Evolutionary conservation across 2,329 filamentous ascomycete genomes (phyloP), one percentile per base, ranked within the genome.

Genomic region (Calonectria naviculata): DNA sequence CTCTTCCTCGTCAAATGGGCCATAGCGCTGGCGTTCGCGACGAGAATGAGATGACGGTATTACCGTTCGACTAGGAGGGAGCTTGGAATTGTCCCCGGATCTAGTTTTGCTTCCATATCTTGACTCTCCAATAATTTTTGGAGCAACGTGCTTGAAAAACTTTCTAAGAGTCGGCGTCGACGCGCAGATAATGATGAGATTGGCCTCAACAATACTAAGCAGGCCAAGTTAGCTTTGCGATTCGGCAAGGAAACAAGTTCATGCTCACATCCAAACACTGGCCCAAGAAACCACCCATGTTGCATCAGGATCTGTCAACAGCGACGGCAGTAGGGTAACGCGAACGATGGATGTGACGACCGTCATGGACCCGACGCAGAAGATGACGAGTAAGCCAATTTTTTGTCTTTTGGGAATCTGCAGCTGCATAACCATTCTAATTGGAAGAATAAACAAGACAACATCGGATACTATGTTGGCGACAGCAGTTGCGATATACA

Each of bases 391-490:
- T 2, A 88, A 75, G 1, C 82, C 85, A n/a, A 87, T 68, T 74
- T 87, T 89, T 68, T 88, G 86, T 56, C 82, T 83, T 28, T 74
- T 73, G 0, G 86, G 85, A 41, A 89, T 83, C 60, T 85, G 83
- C 0, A 89, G 75, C n/a, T 80, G 80, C 29, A 85, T 75, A 0
- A 89, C 80, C 41, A 87, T 85, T 0, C 83, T 84, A 31, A 88
- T 82, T 0, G 87, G 87, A 2, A 89, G 74, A 0, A 82, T 73
- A 58, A 87, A 86, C 19, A 87, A 82, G 7, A 88, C 73, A 5
- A 89, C 62, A 73, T 89, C 86, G 9, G 86, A 86, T 19, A 83
- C 66, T 54, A 88, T 86, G 69, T 87, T 88, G 21, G 85, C 79
- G 4, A 82, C 83, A 0, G 86, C 85, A 17, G 87, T 87, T 41